Percentiles rank a stretch among this genome's conserved stretches.
Evolutionary conservation across 345 rosid species (phyloP).

Genomic region (Eucalyptus pauciflora): DNA sequence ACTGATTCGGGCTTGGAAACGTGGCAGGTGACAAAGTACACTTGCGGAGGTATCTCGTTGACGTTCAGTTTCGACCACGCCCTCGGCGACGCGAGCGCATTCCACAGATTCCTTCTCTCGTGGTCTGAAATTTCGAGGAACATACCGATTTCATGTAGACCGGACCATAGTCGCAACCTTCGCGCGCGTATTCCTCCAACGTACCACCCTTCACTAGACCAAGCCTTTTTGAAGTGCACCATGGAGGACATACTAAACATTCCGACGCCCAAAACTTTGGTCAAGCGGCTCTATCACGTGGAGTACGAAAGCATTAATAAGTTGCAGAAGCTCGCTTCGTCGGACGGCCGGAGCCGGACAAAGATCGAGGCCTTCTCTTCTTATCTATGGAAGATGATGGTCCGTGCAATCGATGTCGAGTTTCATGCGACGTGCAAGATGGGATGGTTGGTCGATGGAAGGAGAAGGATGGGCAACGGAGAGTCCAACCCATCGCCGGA

Average conservation of each 20-base stretch:
- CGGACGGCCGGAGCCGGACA: slow-evolving; percentile 34
- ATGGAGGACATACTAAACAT: slow-evolving; percentile 52
- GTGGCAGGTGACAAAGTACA: slow-evolving; percentile 35
- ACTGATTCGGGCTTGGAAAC: neutral
- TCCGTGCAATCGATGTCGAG: slow-evolving; percentile 12
- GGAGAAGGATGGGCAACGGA: slow-evolving; percentile 23
- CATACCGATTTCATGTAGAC: slow-evolving; percentile 41
- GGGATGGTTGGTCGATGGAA: slow-evolving; percentile 89
- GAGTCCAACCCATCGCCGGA: slow-evolving; percentile 15
- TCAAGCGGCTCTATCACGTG: slow-evolving; percentile 68
- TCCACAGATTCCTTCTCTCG: slow-evolving; percentile 43
- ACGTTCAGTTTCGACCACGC: slow-evolving; percentile 83
- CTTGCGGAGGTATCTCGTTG: slow-evolving; percentile 60
- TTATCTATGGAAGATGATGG: slow-evolving; percentile 74
- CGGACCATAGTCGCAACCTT: slow-evolving; percentile 57
- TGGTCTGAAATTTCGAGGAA: slow-evolving; percentile 67
- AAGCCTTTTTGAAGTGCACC: slow-evolving; percentile 47
- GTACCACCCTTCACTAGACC: slow-evolving; percentile 45
- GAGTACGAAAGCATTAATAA: slow-evolving; percentile 31
- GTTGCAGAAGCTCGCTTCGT: slow-evolving; percentile 45
- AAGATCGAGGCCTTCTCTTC: slow-evolving; percentile 90
- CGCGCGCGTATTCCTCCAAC: slow-evolving; percentile 44
- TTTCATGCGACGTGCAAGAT: slow-evolving; percentile 50
- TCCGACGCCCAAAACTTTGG: slow-evolving; percentile 20
- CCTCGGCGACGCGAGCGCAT: slow-evolving; percentile 71